Base-by-base conservation (phyloP, 2,329 filamentous ascomycete species). In the Aspergillus ibericus region DNA sequence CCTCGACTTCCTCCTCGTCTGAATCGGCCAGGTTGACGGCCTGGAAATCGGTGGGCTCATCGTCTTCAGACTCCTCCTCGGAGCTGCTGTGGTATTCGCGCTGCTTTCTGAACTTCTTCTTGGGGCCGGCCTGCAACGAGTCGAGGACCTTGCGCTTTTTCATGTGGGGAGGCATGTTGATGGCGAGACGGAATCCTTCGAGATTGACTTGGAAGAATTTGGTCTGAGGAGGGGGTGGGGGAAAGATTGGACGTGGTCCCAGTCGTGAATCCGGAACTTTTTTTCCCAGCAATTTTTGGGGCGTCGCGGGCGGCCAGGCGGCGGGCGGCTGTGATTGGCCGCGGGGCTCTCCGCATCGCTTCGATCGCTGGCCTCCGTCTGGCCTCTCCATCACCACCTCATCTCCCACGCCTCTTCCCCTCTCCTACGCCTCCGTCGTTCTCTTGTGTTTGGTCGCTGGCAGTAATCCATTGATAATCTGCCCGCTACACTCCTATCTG, bases 61-160 rank as follows among this genome's bases (percentile, higher is more conserved):
- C 74, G 35, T 80, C 79, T 50, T 79, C 76, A 56, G 85, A 83
- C 46, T 87, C 84, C 46, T 87, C 84, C 59, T 83, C 83, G 32
- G 84, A 87, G 70, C 77, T 75, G 74, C 84, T 87, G 81, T 88
- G 82, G 76, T 89, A 88, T 58, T 80, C 76, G 64, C 76, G 77
- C 71, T 88, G 85, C 72, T 86, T 86, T 73, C 84, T 86, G 71
- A 85, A 81, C 67, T 85, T 85, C 72, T 84, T 85, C 62, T 80
- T 79, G 32, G 81, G 79, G 47, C 77, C 72, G 25, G 81, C 82
- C 53, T 81, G 78, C 73, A 84, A 80, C 53, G 82, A 82, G 55
- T 88, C 85, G 58, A 85, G 82, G 25, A 84, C 81, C 72, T 85
- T 84, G 70, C 85, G 80, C 68, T 87, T 85, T 72, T 80, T 81